Evolutionary conservation across 2,329 filamentous ascomycete genomes (phyloP), one percentile per base, ranked within the genome.

Genomic region (Stagonosporopsis chrysanthemi): DNA sequence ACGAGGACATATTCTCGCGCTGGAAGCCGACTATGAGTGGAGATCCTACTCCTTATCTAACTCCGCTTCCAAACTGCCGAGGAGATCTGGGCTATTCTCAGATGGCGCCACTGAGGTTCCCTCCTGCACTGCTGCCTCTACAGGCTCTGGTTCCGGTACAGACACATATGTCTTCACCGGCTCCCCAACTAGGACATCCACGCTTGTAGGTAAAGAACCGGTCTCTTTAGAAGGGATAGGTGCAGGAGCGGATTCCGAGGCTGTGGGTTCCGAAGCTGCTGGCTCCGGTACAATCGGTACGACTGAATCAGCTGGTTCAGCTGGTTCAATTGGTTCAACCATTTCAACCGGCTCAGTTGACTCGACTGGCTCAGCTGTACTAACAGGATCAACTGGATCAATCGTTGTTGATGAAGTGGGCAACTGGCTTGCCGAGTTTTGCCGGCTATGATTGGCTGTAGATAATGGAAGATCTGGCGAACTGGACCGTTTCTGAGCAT

Each of bases 31-130:
- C 12, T 9, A 12, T 22, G n/a, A 7, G 8, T 22, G 4, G 22
- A 23, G 17, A 4, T 4, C 6, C 5, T 49, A 29, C 33, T 73
- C 70, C 48, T 44, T 44, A 23, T 77, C 74, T 42, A 81, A 61
- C 52, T 80, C 80, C 23, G 75, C 76, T 61, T 83, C 81, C 23
- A 83, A 63, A 52, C 78, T 82, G 33, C 79, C 80, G 26, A 83
- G 67, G 29, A 83, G 64, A 69, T 83, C 80, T 28, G 78, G 66
- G 50, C 80, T 78, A 7, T 70, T 73, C 35, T 77, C 76, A 17
- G 76, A 70, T 31, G 69, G 58, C 8, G 63, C 63, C 9, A 55
- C 52, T 22, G 65, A 62, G 31, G 55, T 36, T 31, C 63, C 51
- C 26, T 63, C 62, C 12, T 53, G 36, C 24, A 64, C 26, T 26